Percentiles rank a stretch among this genome's conserved stretches.
Conservation (phyloP, 495 filamentous ascomycete species). For the Neurospora cerealis region DNA sequence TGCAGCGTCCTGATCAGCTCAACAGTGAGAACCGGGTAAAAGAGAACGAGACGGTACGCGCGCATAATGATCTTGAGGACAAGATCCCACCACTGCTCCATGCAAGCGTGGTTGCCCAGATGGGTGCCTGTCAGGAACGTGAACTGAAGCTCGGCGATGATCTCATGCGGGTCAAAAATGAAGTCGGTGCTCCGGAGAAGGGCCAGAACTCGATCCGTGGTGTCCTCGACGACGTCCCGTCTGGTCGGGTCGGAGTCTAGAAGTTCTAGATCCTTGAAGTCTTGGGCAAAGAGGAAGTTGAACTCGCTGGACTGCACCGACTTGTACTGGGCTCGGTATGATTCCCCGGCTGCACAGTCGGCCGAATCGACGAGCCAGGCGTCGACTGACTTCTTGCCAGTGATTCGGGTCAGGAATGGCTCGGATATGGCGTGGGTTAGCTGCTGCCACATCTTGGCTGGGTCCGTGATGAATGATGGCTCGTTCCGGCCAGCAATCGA, state of each 20-base stretch:
- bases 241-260: slow-evolving; percentile 39
- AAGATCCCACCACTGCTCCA: slow-evolving; percentile 81
- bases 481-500: not conserved
- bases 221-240: slow-evolving; percentile 22
- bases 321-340: slow-evolving; percentile 15
- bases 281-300: slow-evolving; percentile 43
- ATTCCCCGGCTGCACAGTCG: slow-evolving; percentile 23
- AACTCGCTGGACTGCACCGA: slow-evolving; percentile 20
- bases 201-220: slow-evolving; percentile 20
- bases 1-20: slow-evolving; percentile 52
- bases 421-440: slow-evolving; percentile 43
- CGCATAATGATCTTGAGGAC: slow-evolving; percentile 59
- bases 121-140: slow-evolving; percentile 72
- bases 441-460: slow-evolving; percentile 25
- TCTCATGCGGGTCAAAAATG: slow-evolving; percentile 25
- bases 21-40: slow-evolving; percentile 47
- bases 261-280: slow-evolving; percentile 60
- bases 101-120: slow-evolving; percentile 74
- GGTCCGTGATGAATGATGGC: slow-evolving; percentile 1
- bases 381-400: slow-evolving; percentile 25
- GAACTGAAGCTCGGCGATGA: slow-evolving; percentile 85
- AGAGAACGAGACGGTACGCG: slow-evolving; percentile 47
- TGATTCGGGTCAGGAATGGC: slow-evolving; percentile 37
- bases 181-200: slow-evolving; percentile 7
- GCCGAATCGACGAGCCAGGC: slow-evolving; percentile 45